Percentiles rank a stretch among this genome's conserved stretches.
phyloP scores from a whole-genome alignment of 2,329 filamentous ascomycete genomes.

The Cladophialophora psammophila region DNA sequence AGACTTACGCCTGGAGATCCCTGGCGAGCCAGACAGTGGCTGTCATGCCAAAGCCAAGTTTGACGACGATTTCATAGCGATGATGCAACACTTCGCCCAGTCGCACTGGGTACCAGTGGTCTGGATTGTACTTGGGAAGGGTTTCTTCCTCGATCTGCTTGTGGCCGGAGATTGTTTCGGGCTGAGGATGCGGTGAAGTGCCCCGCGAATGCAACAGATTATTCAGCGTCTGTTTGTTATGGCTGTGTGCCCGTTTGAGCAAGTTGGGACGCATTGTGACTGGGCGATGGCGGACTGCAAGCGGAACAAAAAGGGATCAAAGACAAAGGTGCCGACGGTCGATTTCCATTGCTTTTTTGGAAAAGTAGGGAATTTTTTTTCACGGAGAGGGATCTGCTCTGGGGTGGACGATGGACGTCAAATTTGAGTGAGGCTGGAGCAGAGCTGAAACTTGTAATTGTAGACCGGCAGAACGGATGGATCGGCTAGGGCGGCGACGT shows the following conservation, averaged over 20 bases:
- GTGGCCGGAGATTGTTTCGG: conserved; percentile 36
- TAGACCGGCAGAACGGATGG: conserved; percentile 11
- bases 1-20: conserved; percentile 44
- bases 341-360: conserved; percentile 13
- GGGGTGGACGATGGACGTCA: conserved; percentile 24
- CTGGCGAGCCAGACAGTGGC: conserved; percentile 56
- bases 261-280: conserved; percentile 32
- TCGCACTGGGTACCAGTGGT: conserved; percentile 50
- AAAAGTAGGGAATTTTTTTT: conserved; percentile 1
- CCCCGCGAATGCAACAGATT: conserved; percentile 31
- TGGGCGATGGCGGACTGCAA: not conserved
- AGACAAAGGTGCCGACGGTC: conserved; percentile 4
- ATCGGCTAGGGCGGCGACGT: conserved; percentile 20
- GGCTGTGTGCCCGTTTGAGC: conserved; percentile 36
- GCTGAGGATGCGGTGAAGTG: conserved; percentile 36
- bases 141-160: conserved; percentile 51
- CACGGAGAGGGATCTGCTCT: not conserved
- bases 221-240: conserved; percentile 32
- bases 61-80: conserved; percentile 50
- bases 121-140: conserved; percentile 46
- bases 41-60: conserved; percentile 52
- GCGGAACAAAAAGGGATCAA: conserved; percentile 9
- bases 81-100: conserved; percentile 49
- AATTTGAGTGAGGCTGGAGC: conserved; percentile 34
- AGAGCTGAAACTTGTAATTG: conserved; percentile 28